Percentiles rank a stretch among this genome's conserved stretches.
These are phyloP conservation scores for Mitragyna speciosa DNA, from an alignment of 257 asterid genomes.

Conservation along the genomic window DNA sequence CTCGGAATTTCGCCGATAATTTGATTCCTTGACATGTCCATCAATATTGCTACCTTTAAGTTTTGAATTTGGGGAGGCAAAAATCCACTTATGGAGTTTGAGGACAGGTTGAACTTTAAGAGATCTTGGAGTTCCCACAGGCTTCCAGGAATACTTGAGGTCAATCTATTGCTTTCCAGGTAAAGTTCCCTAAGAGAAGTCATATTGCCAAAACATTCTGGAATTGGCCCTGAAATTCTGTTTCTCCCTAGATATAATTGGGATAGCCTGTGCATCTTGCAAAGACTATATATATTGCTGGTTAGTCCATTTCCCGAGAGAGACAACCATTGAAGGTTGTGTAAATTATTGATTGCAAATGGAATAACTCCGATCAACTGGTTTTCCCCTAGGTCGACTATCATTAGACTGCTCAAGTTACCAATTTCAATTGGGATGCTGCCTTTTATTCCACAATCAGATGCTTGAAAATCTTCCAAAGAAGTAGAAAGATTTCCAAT, in stretches of 20 bases:
- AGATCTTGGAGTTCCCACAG: neutral
- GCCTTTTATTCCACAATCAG: neutral
- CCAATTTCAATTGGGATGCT: neutral
- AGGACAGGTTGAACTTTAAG: neutral
- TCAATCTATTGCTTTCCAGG: neutral
- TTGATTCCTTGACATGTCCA: constrained; percentile 8
- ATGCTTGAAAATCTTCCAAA: neutral
- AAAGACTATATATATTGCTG: neutral
- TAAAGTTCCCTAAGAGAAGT: neutral
- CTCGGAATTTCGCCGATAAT: constrained; percentile 11
- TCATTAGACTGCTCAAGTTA: neutral
- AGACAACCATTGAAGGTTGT: neutral
- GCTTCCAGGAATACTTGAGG: constrained; percentile 1
- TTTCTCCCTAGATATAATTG: neutral
- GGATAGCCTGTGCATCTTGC: constrained; percentile 19
- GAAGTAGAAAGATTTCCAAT: constrained; percentile 8
- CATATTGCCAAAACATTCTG: neutral
- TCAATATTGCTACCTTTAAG: neutral
- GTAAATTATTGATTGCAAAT: neutral
- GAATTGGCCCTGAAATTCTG: neutral
- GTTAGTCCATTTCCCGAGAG: constrained; percentile 12
- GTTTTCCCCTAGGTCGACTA: neutral
- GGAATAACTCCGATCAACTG: neutral
- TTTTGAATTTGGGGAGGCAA: constrained; percentile 1
- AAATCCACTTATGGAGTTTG: neutral